These are phyloP conservation scores for Colletotrichum cuscutae DNA, from an alignment of 2,329 filamentous ascomycete species.

Conservation along the genomic window DNA sequence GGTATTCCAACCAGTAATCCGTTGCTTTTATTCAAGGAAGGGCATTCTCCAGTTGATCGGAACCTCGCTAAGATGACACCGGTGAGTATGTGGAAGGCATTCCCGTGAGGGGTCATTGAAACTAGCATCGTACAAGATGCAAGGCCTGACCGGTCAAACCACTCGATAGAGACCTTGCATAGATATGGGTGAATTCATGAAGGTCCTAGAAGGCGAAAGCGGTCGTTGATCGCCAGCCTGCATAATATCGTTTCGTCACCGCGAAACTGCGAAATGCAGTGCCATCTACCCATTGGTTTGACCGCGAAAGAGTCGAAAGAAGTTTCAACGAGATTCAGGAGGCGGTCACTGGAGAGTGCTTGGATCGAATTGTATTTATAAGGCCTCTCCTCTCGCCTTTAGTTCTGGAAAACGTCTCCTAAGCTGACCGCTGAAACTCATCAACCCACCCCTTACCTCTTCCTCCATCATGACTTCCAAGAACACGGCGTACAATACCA, in stretches of 20 bases:
- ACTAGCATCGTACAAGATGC: neutral
- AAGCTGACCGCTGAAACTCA: neutral
- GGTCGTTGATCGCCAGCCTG: neutral
- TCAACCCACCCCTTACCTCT: neutral
- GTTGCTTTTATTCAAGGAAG: fast-evolving
- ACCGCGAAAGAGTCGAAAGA: neutral
- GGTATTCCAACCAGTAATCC: fast-evolving
- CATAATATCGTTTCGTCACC: neutral
- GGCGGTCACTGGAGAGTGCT: fast-evolving
- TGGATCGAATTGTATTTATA: neutral
- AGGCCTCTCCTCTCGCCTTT: neutral
- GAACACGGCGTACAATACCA: neutral
- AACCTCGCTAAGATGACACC: neutral
- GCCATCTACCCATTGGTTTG: neutral
- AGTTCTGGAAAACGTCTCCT: fast-evolving
- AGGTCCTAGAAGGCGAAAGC: neutral
- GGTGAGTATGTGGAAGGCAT: neutral
- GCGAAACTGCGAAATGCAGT: neutral
- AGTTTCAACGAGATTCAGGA: neutral
- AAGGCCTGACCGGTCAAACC: neutral
- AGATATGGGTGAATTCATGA: fast-evolving
- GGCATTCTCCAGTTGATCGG: neutral
- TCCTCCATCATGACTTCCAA: neutral
- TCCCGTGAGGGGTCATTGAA: neutral
- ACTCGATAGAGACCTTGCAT: neutral